Conservation (phyloP, 2,329 filamentous ascomycete genomes). For the Aureobasidium leucospermi region DNA sequence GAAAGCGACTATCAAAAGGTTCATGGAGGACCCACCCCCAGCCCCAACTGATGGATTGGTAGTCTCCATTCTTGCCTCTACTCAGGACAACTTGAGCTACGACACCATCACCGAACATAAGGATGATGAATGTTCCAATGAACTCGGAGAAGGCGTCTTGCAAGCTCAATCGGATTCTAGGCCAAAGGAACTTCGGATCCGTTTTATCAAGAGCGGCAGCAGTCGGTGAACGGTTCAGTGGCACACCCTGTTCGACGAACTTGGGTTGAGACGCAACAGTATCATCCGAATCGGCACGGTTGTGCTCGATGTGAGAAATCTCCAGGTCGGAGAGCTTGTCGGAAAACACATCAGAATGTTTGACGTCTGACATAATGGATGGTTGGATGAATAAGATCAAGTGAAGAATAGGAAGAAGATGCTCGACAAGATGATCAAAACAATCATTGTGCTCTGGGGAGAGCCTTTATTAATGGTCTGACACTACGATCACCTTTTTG, state of each 20-base stretch:
- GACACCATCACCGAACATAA: constrained; percentile 64
- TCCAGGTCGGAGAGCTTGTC: constrained; percentile 13
- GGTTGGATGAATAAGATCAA: not conserved
- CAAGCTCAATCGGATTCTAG: constrained; percentile 42
- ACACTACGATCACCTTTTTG: not conserved
- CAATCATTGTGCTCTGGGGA: not conserved
- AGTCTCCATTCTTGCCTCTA: constrained; percentile 39
- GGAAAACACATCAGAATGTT: not conserved
- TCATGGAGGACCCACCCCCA: constrained; percentile 10
- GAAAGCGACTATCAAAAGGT: no score
- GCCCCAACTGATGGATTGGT: constrained; percentile 47
- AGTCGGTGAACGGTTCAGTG: constrained; percentile 24
- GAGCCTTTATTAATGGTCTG: not conserved
- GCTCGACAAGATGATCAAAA: not conserved
- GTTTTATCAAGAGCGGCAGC: constrained; percentile 20
- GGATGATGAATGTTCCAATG: constrained; percentile 59
- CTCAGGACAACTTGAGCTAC: constrained; percentile 63
- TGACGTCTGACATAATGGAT: not conserved
- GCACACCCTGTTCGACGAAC: constrained; percentile 20
- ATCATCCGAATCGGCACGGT: constrained; percentile 15
- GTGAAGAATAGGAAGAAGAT: not conserved
- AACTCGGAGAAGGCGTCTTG: constrained; percentile 61
- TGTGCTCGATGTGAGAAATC: constrained; percentile 20
- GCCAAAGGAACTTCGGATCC: constrained; percentile 44
- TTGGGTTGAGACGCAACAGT: constrained; percentile 12